Evolutionary conservation across 371 early-diverging fungal species (phyloP).

Genomic region (Actinomortierella ambigua): DNA sequence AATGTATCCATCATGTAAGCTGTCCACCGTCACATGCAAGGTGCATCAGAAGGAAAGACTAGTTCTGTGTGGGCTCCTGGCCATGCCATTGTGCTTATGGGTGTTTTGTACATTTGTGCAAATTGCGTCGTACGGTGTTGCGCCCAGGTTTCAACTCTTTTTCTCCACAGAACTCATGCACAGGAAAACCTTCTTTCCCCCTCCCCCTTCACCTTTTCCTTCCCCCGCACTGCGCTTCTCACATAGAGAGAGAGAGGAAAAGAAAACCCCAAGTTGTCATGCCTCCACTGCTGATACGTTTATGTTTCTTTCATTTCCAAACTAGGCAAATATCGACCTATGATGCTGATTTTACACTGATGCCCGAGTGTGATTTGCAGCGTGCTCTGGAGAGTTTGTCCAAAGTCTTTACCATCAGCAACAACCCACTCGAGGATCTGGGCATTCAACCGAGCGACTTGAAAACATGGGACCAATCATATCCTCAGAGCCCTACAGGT

Average conservation of each 20-base stretch:
- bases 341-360: conserved; percentile 30
- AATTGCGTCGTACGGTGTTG: too few species aligned
- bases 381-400: conserved; percentile 19
- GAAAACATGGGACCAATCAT: conserved; percentile 18
- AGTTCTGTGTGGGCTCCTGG: too few species aligned
- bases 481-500: conserved; percentile 18
- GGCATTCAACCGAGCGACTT: conserved; percentile 17
- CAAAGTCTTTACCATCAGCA: conserved; percentile 18
- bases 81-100: too few species aligned
- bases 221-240: too few species aligned
- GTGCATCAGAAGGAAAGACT: neutral
- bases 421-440: conserved; percentile 28
- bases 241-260: too few species aligned
- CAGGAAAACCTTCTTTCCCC: too few species aligned
- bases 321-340: conserved; percentile 41
- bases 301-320: neutral
- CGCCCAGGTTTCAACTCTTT: too few species aligned
- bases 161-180: too few species aligned
- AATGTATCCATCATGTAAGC: conserved; percentile 47
- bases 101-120: too few species aligned
- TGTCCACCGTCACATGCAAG: neutral
- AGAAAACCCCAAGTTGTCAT: too few species aligned
- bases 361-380: conserved; percentile 26
- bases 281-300: too few species aligned
- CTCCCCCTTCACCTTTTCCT: too few species aligned